Evolutionary conservation across 176 grass and related monocot genomes (phyloP).

Genomic region (Musa troglodytarum): DNA sequence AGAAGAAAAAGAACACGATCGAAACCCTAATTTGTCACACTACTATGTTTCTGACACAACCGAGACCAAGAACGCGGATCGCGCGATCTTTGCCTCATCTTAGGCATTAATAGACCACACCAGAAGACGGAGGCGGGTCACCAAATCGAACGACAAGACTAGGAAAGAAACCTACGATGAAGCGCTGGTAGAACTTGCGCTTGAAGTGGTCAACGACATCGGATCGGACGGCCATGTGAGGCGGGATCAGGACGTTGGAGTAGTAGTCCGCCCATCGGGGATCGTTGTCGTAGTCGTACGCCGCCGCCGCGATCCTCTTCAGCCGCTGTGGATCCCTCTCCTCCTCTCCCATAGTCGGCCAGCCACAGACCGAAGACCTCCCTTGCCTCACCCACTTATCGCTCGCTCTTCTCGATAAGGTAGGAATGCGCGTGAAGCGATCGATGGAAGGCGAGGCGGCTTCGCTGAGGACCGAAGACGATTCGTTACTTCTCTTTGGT

Average conservation of each 20-base stretch:
- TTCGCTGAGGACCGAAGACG: neutral
- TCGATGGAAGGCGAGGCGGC: neutral
- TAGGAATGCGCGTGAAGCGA: neutral
- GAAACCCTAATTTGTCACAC: neutral
- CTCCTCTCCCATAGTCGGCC: constrained; percentile 14
- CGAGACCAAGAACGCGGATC: neutral
- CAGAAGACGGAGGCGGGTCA: neutral
- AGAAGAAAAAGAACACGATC: neutral
- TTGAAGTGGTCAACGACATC: constrained; percentile 60
- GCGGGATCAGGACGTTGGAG: constrained; percentile 35
- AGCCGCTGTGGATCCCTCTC: constrained; percentile 46
- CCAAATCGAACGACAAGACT: neutral
- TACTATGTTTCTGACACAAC: neutral
- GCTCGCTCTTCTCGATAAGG: neutral
- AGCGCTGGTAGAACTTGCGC: constrained; percentile 78
- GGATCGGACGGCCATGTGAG: constrained; percentile 52
- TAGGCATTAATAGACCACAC: neutral
- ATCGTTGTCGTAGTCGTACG: constrained; percentile 53
- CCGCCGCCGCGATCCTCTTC: constrained; percentile 40
- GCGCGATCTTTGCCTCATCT: neutral
- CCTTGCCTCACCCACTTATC: neutral
- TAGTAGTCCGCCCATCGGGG: constrained; percentile 44
- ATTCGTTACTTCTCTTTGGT: no score
- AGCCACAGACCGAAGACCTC: constrained; percentile 11
- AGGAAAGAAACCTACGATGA: constrained; percentile 30